Percentiles rank a stretch among this genome's conserved stretches.
Conservation (phyloP, 129 eudicot genomes). For the sunflower (Helianthus annuus) region DNA sequence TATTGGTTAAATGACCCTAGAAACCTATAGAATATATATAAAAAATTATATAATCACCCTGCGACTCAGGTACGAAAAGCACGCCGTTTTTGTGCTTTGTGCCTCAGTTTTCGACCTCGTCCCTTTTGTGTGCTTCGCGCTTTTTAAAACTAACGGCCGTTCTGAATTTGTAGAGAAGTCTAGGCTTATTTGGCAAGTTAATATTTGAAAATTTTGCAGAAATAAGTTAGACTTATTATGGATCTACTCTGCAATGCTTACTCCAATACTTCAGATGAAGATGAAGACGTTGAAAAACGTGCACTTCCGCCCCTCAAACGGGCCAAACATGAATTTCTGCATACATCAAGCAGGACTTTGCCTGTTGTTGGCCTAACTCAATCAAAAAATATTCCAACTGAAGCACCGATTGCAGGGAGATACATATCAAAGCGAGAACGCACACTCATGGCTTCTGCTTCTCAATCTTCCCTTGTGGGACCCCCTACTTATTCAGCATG, state of each 20-base stretch:
- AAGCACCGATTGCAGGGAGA: constrained; percentile 67
- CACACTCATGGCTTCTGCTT: constrained; percentile 45
- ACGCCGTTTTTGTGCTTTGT: too few species aligned
- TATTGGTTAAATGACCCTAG: too few species aligned
- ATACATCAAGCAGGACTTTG: neutral
- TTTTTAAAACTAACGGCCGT: neutral
- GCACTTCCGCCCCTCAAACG: constrained; percentile 50
- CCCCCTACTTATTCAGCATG: constrained; percentile 34
- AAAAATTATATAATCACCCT: too few species aligned
- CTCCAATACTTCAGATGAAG: constrained; percentile 53
- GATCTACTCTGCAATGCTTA: constrained; percentile 68
- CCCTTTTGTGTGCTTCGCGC: too few species aligned
- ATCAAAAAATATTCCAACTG: constrained; percentile 31
- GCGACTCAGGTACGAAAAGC: too few species aligned
- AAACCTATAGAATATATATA: too few species aligned
- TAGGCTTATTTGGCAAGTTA: neutral
- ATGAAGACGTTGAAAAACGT: constrained; percentile 44
- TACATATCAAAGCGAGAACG: constrained; percentile 88
- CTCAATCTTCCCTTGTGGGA: constrained; percentile 25
- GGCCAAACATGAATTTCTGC: constrained; percentile 28
- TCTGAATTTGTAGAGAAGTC: neutral
- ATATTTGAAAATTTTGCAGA: neutral
- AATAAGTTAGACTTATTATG: constrained; percentile 39
- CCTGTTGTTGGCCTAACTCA: constrained; percentile 20
- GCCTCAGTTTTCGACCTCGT: too few species aligned